Conservation (phyloP, 306 rosid genomes). For the Gynostemma pentaphyllum region DNA sequence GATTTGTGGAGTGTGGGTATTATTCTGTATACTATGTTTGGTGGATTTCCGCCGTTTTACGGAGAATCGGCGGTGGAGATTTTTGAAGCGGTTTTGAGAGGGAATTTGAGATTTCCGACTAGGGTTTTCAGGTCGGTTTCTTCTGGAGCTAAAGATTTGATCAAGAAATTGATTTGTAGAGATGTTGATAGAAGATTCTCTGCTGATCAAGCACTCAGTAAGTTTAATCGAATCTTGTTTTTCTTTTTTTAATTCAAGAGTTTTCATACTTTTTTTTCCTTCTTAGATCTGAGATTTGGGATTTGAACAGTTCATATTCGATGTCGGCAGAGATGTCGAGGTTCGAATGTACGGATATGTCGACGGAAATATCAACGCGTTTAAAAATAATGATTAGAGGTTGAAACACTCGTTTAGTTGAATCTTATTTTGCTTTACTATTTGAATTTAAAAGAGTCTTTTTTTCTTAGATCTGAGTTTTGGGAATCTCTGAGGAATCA, state of each 20-base stretch:
- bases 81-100: slow-evolving; percentile 56
- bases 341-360: too few species aligned
- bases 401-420: too few species aligned
- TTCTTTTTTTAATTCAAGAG: background rate
- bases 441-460: too few species aligned
- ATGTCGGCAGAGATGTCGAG: too few species aligned
- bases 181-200: slow-evolving; percentile 47
- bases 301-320: too few species aligned
- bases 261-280: too few species aligned
- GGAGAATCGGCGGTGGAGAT: slow-evolving; percentile 51
- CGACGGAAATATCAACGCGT: too few species aligned
- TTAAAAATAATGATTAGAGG: too few species aligned
- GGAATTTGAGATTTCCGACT: slow-evolving; percentile 59
- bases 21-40: slow-evolving; percentile 52
- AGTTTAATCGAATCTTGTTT: background rate
- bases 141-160: slow-evolving; percentile 49
- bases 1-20: slow-evolving; percentile 77
- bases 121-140: slow-evolving; percentile 53
- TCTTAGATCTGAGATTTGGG: too few species aligned
- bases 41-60: slow-evolving; percentile 63
- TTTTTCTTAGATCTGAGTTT: too few species aligned
- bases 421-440: too few species aligned
- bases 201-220: slow-evolving; percentile 66
- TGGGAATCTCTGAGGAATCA: too few species aligned
- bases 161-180: slow-evolving; percentile 68